These are phyloP conservation scores for Exsudoporus frostii DNA, from an alignment of 768 basidiomycete genomes.

Conservation along the genomic window DNA sequence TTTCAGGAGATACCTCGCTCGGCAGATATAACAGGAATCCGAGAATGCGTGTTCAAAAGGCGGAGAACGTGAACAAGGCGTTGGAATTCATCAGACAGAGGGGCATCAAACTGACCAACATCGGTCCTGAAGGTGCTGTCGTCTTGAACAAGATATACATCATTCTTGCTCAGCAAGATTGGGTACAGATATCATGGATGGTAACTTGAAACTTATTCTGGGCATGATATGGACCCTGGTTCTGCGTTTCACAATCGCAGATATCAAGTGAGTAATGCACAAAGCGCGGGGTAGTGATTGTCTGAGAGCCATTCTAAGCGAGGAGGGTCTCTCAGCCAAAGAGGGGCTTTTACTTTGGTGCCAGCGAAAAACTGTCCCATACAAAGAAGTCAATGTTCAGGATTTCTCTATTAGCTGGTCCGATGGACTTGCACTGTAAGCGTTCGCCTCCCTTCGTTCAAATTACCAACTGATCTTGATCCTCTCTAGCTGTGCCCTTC, in stretches of 20 bases:
- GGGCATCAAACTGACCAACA: slow-evolving; percentile 95
- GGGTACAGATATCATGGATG: slow-evolving; percentile 90
- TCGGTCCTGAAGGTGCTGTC: slow-evolving; percentile 84
- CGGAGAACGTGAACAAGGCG: slow-evolving; percentile 97
- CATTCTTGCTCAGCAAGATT: slow-evolving; percentile 2
- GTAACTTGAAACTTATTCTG: slow-evolving; percentile 97
- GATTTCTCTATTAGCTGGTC: slow-evolving; percentile 93
- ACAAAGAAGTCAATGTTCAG: slow-evolving; percentile 89
- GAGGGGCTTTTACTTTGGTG: slow-evolving; percentile 98
- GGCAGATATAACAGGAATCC: slow-evolving; percentile 93
- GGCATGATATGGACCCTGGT: slow-evolving; percentile 99
- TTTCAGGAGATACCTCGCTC: slow-evolving; percentile 78
- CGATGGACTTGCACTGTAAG: slow-evolving; percentile 92
- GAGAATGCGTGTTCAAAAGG: slow-evolving; percentile 91
- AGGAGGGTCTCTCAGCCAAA: slow-evolving; percentile 98
- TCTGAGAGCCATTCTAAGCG: slow-evolving; percentile 46
- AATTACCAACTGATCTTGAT: slow-evolving; percentile 12
- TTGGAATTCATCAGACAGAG: slow-evolving; percentile 92
- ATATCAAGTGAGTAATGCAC: slow-evolving; percentile 73
- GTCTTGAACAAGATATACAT: neutral
- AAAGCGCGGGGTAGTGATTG: neutral
- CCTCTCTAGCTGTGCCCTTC: slow-evolving; percentile 82
- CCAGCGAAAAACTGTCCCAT: slow-evolving; percentile 90
- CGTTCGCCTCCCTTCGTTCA: slow-evolving; percentile 2
- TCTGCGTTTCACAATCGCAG: slow-evolving; percentile 95